Evolutionary conservation across 2,329 filamentous ascomycete species (phyloP).

Genomic region (Phaeosphaeria sp.): DNA sequence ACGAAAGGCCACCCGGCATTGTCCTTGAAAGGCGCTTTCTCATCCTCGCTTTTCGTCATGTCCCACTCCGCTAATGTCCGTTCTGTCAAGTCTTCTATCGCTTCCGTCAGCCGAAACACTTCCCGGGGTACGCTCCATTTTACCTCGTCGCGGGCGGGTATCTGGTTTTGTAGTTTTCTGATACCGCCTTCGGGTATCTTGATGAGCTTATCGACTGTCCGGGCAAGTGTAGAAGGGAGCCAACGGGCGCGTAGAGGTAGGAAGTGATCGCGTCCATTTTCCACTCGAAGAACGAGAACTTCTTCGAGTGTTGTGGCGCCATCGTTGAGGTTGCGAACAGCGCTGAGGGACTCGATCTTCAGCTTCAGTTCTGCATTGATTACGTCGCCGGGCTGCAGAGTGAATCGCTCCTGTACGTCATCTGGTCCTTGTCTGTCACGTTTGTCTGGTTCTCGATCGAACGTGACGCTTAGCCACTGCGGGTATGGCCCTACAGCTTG

Average conservation of each 20-base stretch:
- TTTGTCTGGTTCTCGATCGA: constrained; percentile 61
- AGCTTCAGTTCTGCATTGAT: constrained; percentile 72
- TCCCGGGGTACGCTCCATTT: constrained; percentile 85
- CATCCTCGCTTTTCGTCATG: constrained; percentile 57
- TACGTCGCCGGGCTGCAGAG: constrained; percentile 84
- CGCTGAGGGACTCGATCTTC: constrained; percentile 67
- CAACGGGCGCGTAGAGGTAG: constrained; percentile 80
- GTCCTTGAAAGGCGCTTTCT: constrained; percentile 60
- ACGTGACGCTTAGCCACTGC: constrained; percentile 74
- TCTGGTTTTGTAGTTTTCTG: constrained; percentile 70
- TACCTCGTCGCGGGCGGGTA: constrained; percentile 54
- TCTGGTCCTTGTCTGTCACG: constrained; percentile 32
- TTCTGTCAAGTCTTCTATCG: constrained; percentile 67
- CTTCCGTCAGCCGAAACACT: constrained; percentile 86
- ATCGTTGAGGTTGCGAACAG: constrained; percentile 75
- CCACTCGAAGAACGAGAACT: constrained; percentile 83
- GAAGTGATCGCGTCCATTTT: constrained; percentile 88
- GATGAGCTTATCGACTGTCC: constrained; percentile 87
- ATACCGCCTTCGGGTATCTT: constrained; percentile 80
- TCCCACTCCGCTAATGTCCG: constrained; percentile 67
- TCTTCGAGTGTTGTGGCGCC: constrained; percentile 74
- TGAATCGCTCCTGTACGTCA: constrained; percentile 59
- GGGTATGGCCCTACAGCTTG: constrained; percentile 55
- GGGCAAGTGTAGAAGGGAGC: constrained; percentile 81
- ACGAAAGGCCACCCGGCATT: constrained; percentile 67